phyloP scores from a whole-genome alignment of 2,329 filamentous ascomycete genomes.

The Sporothrix pseudoabietina region DNA sequence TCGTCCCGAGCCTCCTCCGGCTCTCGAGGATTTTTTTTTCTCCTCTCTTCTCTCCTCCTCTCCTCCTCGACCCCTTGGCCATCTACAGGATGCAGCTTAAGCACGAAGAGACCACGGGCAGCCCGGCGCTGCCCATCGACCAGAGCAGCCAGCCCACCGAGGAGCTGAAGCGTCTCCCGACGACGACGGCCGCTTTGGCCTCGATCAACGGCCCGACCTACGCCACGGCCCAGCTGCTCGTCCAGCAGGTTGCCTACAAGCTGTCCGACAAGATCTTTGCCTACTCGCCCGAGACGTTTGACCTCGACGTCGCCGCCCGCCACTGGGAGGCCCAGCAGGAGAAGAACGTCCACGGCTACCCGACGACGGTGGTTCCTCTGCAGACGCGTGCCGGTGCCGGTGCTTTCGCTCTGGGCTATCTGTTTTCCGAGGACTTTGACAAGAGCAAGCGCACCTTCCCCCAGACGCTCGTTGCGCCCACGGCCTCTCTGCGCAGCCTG shows the following conservation, averaged over 20 bases:
- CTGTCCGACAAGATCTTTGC: slow-evolving; percentile 97
- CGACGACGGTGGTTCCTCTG: slow-evolving; percentile 75
- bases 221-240: slow-evolving; percentile 85
- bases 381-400: slow-evolving; percentile 90
- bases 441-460: slow-evolving; percentile 86
- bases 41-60: not conserved
- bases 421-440: slow-evolving; percentile 97
- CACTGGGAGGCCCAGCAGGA: slow-evolving; percentile 71
- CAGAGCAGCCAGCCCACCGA: slow-evolving; percentile 19
- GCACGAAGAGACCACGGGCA: slow-evolving; percentile 36
- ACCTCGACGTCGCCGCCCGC: slow-evolving; percentile 81
- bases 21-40: not conserved
- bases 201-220: slow-evolving; percentile 86
- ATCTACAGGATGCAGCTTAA: slow-evolving; percentile 35
- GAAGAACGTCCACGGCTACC: slow-evolving; percentile 79
- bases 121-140: slow-evolving; percentile 29
- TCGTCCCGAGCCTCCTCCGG: not conserved
- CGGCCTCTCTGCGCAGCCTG: slow-evolving; percentile 77
- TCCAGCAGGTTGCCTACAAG: slow-evolving; percentile 94
- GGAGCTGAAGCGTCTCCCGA: slow-evolving; percentile 49
- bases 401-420: slow-evolving; percentile 88
- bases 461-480: slow-evolving; percentile 86
- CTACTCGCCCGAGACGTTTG: slow-evolving; percentile 91
- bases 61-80: slow-evolving; percentile 10
- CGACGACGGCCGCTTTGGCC: slow-evolving; percentile 52